phyloP scores from a whole-genome alignment of 2,329 filamentous ascomycete species.

The Chrysoporthe austroafricana region DNA sequence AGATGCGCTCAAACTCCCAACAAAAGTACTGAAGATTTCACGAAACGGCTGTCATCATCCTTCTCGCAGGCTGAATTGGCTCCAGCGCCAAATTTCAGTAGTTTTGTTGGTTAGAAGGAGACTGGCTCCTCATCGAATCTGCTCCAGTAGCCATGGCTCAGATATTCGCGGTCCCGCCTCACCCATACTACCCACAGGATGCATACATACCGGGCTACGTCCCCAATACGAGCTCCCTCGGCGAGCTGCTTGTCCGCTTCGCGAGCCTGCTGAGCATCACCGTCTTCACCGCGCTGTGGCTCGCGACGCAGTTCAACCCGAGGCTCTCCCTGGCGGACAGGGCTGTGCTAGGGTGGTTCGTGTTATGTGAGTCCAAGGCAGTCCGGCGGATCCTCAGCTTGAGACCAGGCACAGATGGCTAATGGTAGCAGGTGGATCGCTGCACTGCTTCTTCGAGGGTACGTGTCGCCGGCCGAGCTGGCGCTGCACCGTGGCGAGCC shows the following conservation, averaged over 20 bases:
- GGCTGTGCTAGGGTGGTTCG: constrained; percentile 56
- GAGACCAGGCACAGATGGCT: constrained; percentile 14
- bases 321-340: constrained; percentile 44
- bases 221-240: constrained; percentile 48
- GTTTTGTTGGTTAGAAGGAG: neutral
- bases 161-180: constrained; percentile 30
- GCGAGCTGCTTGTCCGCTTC: constrained; percentile 44
- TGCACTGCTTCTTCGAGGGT: constrained; percentile 86
- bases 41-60: neutral
- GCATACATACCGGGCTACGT: constrained; percentile 49
- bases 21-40: neutral
- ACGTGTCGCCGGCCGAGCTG: constrained; percentile 22
- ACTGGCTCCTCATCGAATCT: no score
- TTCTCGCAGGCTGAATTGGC: neutral
- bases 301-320: constrained; percentile 39
- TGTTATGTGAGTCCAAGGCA: constrained; percentile 50
- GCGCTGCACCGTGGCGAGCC: neutral
- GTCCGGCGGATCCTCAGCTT: no score
- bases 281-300: constrained; percentile 38
- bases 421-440: constrained; percentile 56
- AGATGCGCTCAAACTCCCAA: neutral
- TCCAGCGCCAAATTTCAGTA: neutral
- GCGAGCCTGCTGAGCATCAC: constrained; percentile 42
- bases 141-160: constrained; percentile 16
- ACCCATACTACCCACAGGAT: constrained; percentile 56